Evolutionary conservation across 2,329 filamentous ascomycete species (phyloP).

Genomic region (Ceratocystis eucalypticola): DNA sequence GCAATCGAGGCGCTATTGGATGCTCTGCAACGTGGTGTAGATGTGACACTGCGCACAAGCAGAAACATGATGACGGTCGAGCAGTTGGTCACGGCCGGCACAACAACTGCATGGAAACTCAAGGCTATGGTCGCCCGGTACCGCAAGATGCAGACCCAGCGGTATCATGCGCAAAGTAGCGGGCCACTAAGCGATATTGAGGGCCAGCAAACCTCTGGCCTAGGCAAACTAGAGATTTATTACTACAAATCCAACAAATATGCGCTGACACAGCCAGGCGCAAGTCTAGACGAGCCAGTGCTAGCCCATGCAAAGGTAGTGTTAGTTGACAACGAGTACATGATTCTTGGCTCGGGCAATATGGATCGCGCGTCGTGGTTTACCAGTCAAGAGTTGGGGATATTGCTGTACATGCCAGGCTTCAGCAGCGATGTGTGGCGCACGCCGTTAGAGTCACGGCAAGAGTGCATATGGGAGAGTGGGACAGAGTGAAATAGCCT

Average conservation of each 20-base stretch:
- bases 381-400: conserved; percentile 70
- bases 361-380: conserved; percentile 78
- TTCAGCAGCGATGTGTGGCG: conserved; percentile 31
- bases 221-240: conserved; percentile 42
- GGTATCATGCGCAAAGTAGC: neutral
- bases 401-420: conserved; percentile 39
- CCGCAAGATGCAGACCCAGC: conserved; percentile 23
- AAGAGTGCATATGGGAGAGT: conserved; percentile 18
- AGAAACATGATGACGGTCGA: conserved; percentile 62
- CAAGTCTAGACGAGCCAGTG: conserved; percentile 43
- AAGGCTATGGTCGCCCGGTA: conserved; percentile 45
- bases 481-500: neutral
- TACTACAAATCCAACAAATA: conserved; percentile 39
- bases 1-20: conserved; percentile 47
- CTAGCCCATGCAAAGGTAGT: conserved; percentile 68
- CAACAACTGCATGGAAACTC: conserved; percentile 54
- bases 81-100: conserved; percentile 67
- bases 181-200: conserved; percentile 21
- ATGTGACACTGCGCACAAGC: conserved; percentile 55
- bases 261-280: conserved; percentile 20
- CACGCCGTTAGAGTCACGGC: conserved; percentile 27
- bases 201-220: conserved; percentile 32
- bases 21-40: conserved; percentile 51
- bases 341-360: conserved; percentile 67
- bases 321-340: conserved; percentile 53